Conservation (phyloP, 169 alveolate genomes). For the Cyclospora cayetanensis region DNA sequence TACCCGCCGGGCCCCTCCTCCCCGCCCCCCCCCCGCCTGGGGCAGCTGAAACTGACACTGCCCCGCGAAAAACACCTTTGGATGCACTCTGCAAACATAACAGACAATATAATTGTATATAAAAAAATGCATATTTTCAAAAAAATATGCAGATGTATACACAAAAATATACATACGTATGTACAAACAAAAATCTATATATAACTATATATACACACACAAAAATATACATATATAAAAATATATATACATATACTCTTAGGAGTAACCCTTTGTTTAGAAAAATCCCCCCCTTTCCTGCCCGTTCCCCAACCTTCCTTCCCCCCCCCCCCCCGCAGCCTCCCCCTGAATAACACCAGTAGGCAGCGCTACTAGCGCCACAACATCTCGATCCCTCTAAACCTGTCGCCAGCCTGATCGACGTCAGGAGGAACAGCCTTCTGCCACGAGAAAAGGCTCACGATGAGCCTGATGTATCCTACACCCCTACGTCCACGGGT, state of each 20-base stretch:
- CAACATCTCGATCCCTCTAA: too few relatives aligned
- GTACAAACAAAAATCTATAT: neutral
- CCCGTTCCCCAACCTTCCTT: neutral
- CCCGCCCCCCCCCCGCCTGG: conserved; percentile 18
- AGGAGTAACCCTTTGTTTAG: neutral
- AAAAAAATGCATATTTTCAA: too few relatives aligned
- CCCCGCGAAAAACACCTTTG: conserved; percentile 28
- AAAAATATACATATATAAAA: too few relatives aligned
- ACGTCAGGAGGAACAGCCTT: too few relatives aligned
- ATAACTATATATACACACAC: neutral
- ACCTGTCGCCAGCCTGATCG: too few relatives aligned
- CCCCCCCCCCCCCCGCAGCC: neutral
- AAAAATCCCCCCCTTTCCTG: neutral
- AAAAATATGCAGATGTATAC: neutral
- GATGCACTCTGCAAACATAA: neutral
- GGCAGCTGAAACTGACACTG: conserved; percentile 22
- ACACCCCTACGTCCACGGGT: too few relatives aligned
- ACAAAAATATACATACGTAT: neutral
- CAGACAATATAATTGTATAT: neutral
- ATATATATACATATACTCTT: neutral
- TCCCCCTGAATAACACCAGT: too few relatives aligned
- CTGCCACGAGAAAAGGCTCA: too few relatives aligned
- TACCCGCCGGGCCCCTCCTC: neutral
- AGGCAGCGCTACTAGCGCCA: too few relatives aligned
- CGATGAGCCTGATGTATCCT: too few relatives aligned